Evolutionary conservation across 495 filamentous ascomycete genomes (phyloP), one percentile per base, ranked within the genome.

Genomic region (Hypoxylon trugodes): DNA sequence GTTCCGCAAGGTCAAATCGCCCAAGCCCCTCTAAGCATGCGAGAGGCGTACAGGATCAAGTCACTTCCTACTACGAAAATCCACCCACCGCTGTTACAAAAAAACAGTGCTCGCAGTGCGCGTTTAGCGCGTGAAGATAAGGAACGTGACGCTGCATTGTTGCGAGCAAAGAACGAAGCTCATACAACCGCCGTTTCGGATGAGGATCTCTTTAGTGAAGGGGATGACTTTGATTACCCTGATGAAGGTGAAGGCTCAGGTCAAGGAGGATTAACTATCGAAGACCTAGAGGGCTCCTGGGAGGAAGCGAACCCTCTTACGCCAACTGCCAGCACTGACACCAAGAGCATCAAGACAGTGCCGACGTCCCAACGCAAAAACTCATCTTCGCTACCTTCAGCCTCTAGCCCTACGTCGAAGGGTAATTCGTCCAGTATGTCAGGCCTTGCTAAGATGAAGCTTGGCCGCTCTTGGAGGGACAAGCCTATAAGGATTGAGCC

Each of bases 21-120:
- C 4, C 66, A 57, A 22, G 78, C 77, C 0, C 80, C 80, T 9
- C 28, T 56, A 2, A 62, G 63, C 18, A 76, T 81, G 77, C 15
- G 75, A 0, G 61, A 73, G 32, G 75, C 76, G 10, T 55, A 69
- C 13, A 62, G 74, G 2, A 71, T 73, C 8, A 66, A 69, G 4
- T 55, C 67, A 4, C 73, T 73, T 22, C 70, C 65, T 32, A 40
- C 60, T 41, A 16, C 52, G 19, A 46, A 58, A 4, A 47, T 48
- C 15, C 61, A 13, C 68, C 65, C 6, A 10, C 65, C 67, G 4
- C 19, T 35, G 24, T 41, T 6, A 15, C 30, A 13, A 28, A 24
- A 28, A n/a, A n/a, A n/a, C n/a, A n/a, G n/a, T n/a, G n/a, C n/a
- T n/a, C n/a, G n/a, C 19, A 45, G 13, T 4, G 13, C 12, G 10